A percentile compares a stretch with the other conserved stretches of the same genome.
These are phyloP conservation scores for Malassezia sp. DNA, from an alignment of 1,284 basidiomycete species.

Conservation along the genomic window DNA sequence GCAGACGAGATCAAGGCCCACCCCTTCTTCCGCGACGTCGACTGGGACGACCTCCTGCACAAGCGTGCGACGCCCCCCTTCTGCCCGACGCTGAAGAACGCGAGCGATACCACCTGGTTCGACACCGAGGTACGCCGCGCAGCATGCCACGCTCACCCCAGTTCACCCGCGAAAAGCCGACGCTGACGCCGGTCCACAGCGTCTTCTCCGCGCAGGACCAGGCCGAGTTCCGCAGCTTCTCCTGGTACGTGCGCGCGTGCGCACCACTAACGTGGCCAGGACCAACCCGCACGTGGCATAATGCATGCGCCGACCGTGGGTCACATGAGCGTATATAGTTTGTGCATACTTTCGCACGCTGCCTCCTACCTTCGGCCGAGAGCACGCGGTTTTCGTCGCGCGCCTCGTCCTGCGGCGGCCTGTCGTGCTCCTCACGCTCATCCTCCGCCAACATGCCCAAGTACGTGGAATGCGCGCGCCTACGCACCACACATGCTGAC, in stretches of 20 bases:
- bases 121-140: conserved; percentile 59
- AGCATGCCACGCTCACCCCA: conserved; percentile 1
- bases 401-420: not conserved
- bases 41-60: conserved; percentile 85
- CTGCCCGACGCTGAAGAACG: conserved; percentile 71
- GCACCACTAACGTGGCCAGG: conserved; percentile 14
- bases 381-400: not conserved
- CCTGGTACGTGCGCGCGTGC: conserved; percentile 22
- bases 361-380: conserved; percentile 8
- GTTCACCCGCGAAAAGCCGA: conserved; percentile 92
- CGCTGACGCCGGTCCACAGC: conserved; percentile 89
- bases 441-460: conserved; percentile 38
- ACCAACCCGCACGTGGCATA: conserved; percentile 10
- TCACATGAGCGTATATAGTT: conserved; percentile 18
- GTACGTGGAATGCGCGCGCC: conserved; percentile 22
- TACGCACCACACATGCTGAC: conserved; percentile 10
- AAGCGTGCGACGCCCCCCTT: conserved; percentile 96
- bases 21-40: conserved; percentile 96
- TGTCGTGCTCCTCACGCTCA: not conserved
- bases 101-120: conserved; percentile 61
- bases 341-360: conserved; percentile 13
- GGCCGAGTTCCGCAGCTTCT: conserved; percentile 49
- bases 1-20: conserved; percentile 96
- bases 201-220: conserved; percentile 87
- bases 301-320: no score